Percentiles rank a stretch among this genome's conserved stretches.
Evolutionary conservation across 2,329 filamentous ascomycete species (phyloP).

Genomic region (Fusarium brevicatenulatum): DNA sequence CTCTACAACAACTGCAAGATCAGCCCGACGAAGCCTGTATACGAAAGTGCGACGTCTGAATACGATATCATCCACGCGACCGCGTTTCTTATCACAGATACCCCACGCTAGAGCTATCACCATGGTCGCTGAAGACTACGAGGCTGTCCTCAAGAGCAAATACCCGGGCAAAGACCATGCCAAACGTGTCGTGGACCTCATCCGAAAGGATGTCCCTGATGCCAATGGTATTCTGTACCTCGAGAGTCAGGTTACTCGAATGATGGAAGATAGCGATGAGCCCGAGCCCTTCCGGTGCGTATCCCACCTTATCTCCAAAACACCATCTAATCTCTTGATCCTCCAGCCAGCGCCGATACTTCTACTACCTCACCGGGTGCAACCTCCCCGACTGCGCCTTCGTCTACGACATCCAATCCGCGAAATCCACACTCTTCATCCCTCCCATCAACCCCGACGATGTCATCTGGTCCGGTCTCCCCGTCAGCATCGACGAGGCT

Average conservation of each 20-base stretch:
- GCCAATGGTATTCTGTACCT: constrained; percentile 82
- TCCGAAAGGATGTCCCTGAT: constrained; percentile 73
- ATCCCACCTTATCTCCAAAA: not conserved
- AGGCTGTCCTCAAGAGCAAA: constrained; percentile 67
- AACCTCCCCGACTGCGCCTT: constrained; percentile 82
- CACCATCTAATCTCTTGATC: not conserved
- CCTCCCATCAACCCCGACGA: constrained; percentile 87
- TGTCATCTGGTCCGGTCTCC: constrained; percentile 94
- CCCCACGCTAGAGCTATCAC: constrained; percentile 18
- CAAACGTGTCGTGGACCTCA: constrained; percentile 81
- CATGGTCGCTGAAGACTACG: constrained; percentile 57
- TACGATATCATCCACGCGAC: not conserved
- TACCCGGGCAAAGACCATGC: constrained; percentile 91
- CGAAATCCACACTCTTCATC: constrained; percentile 86
- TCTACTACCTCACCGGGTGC: constrained; percentile 93
- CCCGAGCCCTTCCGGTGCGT: constrained; percentile 79
- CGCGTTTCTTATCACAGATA: not conserved
- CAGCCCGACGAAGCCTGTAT: not conserved
- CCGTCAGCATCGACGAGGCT: constrained; percentile 80
- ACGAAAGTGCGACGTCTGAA: not conserved
- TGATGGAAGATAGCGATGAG: constrained; percentile 91
- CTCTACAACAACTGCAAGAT: not conserved
- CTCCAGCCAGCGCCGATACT: constrained; percentile 83
- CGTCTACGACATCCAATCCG: constrained; percentile 79
- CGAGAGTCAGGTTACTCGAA: constrained; percentile 81